phyloP scores from a whole-genome alignment of 148 eudicot genomes.

The Suaeda aralocaspica region DNA sequence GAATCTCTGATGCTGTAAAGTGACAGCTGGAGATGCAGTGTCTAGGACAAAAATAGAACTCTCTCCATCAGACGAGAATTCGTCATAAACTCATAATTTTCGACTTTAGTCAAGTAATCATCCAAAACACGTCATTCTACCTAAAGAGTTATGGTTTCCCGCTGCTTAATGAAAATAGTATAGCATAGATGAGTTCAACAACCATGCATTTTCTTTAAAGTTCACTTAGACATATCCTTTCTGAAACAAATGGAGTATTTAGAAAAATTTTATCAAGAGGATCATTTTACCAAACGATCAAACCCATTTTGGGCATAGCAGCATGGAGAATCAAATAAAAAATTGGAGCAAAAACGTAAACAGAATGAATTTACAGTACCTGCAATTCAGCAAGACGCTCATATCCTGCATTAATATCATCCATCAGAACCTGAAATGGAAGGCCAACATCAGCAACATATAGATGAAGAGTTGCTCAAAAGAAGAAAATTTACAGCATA shows the following conservation, averaged over 20 bases:
- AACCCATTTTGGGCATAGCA: neutral
- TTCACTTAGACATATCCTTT: neutral
- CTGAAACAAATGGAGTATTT: neutral
- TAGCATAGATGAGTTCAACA: neutral
- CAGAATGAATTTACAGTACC: conserved; percentile 37
- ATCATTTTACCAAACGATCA: neutral
- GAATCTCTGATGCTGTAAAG: no score
- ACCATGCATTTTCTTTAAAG: no score
- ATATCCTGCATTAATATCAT: conserved; percentile 88
- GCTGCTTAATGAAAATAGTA: neutral
- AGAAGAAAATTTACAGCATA: neutral
- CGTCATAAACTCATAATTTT: no score
- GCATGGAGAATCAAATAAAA: neutral
- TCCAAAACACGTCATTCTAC: no score
- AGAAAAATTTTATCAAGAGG: neutral
- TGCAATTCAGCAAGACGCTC: conserved; percentile 94
- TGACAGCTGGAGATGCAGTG: no score
- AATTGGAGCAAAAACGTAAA: neutral
- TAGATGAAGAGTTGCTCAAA: neutral
- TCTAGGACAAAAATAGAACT: no score
- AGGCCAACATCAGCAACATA: neutral
- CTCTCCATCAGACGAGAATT: no score
- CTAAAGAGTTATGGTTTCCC: no score
- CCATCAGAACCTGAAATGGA: conserved; percentile 72
- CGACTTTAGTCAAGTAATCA: no score